Evolutionary conservation across 192 early-diverging fungal genomes (phyloP), one percentile per base, ranked within the genome.

Genomic region (Radiomyces spectabilis): DNA sequence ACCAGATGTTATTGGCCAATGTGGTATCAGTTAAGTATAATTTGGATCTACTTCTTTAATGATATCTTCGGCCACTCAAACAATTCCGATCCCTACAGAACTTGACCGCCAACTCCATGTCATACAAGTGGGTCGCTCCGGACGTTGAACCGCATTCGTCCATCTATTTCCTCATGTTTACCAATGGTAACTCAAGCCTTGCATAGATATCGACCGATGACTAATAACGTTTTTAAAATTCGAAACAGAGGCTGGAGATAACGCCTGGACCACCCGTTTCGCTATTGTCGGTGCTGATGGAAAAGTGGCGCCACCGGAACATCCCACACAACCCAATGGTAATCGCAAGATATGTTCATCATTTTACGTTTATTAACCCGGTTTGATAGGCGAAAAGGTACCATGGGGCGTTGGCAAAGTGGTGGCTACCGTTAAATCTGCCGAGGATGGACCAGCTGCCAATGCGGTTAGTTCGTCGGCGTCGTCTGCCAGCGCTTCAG

Each of bases 151-250:
- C 60, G 15, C 59, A 60, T 30, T 51, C 66, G 1, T 39, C 53
- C 33, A 57, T 68, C 41, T 68, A 68, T 30, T 68, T 62, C 38
- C 41, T 68, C 21, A 68, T 61, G 66, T 68, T 68, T 41, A 57
- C 58, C n/a, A 55, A 40, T 40, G 22, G 59, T 66, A 55, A 44
- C 22, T 33, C 26, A 15, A 1, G 10, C 10, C 1, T 15, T 2
- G 6, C 9, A 47, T 35, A 2, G 22, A 47, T 26, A 35, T 22
- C 8, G 35, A 19, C 15, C 7, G 24, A 26, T 13, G 16, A 31
- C 4, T 44, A 30, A 3, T 24, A 1, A 10, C 15, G 26, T 3
- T 19, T 8, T 12, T 10, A 15, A 22, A 22, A 18, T 22, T 1
- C 5, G 29, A 6, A 44, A 7, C n/a, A 21, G 15, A 5, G 24